These are phyloP conservation scores for Ophidiomyces ophidiicola DNA, from an alignment of 2,329 filamentous ascomycete genomes.

Conservation along the genomic window DNA sequence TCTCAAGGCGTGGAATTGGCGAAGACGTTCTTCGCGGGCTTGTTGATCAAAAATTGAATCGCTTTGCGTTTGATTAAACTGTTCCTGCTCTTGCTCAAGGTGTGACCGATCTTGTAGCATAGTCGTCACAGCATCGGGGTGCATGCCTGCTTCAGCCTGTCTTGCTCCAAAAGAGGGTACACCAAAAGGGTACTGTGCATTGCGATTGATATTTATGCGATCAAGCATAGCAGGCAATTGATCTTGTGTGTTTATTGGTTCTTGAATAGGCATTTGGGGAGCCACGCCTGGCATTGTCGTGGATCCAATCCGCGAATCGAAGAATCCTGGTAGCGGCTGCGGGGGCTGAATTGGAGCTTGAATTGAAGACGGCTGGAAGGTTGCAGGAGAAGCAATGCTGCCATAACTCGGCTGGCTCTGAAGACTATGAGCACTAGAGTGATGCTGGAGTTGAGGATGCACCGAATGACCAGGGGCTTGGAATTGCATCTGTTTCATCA, in stretches of 20 bases:
- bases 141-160: conserved; percentile 32
- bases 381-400: conserved; percentile 78
- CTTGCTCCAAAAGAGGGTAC: conserved; percentile 36
- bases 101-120: conserved; percentile 51
- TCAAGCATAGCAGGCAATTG: conserved; percentile 55
- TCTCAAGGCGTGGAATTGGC: conserved; percentile 70
- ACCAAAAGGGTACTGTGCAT: conserved; percentile 36
- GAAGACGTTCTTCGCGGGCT: conserved; percentile 54
- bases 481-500: conserved; percentile 59
- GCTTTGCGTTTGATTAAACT: conserved; percentile 37
- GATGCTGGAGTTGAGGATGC: conserved; percentile 64
- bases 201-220: conserved; percentile 49
- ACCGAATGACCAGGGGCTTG: conserved; percentile 43
- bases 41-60: conserved; percentile 40
- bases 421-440: conserved; percentile 87
- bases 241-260: conserved; percentile 52
- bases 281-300: conserved; percentile 30
- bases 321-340: conserved; percentile 53
- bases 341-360: conserved; percentile 46
- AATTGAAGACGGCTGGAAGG: conserved; percentile 50
- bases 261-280: conserved; percentile 34
- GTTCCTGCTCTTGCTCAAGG: conserved; percentile 49
- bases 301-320: conserved; percentile 46
- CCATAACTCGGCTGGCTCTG: conserved; percentile 96
- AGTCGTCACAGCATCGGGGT: conserved; percentile 45